A percentile compares a stretch with the other conserved stretches of the same genome.
phyloP scores from a whole-genome alignment of 306 rosid genomes.

The Pyrus pyrifolia region DNA sequence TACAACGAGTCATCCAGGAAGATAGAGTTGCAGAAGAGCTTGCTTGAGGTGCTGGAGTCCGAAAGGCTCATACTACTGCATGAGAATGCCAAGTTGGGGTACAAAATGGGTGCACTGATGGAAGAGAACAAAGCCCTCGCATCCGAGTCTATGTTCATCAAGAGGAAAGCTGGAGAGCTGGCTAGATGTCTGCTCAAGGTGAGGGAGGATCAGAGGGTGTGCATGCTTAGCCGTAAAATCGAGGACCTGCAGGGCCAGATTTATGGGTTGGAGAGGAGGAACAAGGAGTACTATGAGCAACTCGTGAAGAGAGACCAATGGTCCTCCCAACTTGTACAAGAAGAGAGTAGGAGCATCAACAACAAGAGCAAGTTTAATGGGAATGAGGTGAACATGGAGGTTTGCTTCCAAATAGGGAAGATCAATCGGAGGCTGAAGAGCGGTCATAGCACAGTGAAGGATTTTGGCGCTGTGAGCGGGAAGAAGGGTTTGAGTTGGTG shows the following conservation, averaged over 20 bases:
- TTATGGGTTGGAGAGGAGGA: constrained; percentile 78
- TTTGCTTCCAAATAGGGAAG: constrained; percentile 49
- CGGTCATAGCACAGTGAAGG: constrained; percentile 11
- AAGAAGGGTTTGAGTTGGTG: constrained; percentile 40
- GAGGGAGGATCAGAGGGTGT: constrained; percentile 83
- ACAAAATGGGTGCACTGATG: constrained; percentile 43
- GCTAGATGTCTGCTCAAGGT: constrained; percentile 71
- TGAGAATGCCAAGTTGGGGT: constrained; percentile 73
- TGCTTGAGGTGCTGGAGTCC: constrained; percentile 90
- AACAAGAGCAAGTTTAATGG: constrained; percentile 13
- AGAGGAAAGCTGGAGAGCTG: constrained; percentile 69
- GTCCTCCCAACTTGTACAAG: neutral
- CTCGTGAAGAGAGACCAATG: constrained; percentile 32
- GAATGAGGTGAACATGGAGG: constrained; percentile 44
- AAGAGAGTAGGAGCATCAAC: constrained; percentile 7
- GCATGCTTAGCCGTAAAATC: constrained; percentile 58
- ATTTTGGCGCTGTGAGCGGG: neutral
- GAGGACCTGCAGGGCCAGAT: constrained; percentile 88
- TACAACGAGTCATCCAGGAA: constrained; percentile 57
- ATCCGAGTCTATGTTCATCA: constrained; percentile 58
- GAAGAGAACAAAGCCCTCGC: constrained; percentile 75
- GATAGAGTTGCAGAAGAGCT: constrained; percentile 67
- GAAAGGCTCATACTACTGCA: constrained; percentile 75
- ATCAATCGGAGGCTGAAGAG: constrained; percentile 29
- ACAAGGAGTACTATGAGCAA: constrained; percentile 70